phyloP scores from a whole-genome alignment of 1,284 basidiomycete species.

The Lignosus rhinocerotis region DNA sequence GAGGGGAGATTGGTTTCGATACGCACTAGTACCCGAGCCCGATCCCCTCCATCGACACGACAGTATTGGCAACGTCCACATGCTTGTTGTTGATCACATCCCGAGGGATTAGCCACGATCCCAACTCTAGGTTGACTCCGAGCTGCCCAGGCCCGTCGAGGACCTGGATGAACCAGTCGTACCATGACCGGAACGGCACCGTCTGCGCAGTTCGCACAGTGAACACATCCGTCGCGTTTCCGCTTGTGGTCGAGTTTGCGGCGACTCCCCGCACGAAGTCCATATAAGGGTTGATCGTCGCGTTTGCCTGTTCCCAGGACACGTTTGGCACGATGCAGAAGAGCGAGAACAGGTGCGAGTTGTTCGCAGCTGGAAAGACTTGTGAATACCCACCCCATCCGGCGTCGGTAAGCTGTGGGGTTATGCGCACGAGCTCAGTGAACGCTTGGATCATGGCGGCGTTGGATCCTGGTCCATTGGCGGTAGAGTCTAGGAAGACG shows the following conservation, averaged over 20 bases:
- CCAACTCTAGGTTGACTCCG: constrained; percentile 28
- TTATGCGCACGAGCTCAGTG: constrained; percentile 25
- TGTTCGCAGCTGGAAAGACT: not conserved
- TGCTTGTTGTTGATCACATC: constrained; percentile 31
- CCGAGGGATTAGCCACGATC: constrained; percentile 40
- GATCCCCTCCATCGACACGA: constrained; percentile 23
- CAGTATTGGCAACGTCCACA: constrained; percentile 29
- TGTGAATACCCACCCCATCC: constrained; percentile 28
- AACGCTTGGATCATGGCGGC: constrained; percentile 15
- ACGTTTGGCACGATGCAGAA: constrained; percentile 31
- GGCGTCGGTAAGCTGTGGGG: constrained; percentile 23
- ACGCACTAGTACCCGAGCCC: constrained; percentile 20
- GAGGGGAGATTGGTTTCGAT: not conserved
- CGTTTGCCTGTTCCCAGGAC: constrained; percentile 33
- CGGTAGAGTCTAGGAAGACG: constrained; percentile 25
- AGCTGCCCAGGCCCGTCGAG: constrained; percentile 3
- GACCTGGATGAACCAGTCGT: constrained; percentile 25
- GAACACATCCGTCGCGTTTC: constrained; percentile 13
- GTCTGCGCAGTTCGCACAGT: constrained; percentile 7
- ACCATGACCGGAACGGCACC: constrained; percentile 28
- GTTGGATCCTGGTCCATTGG: constrained; percentile 14
- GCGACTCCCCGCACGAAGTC: constrained; percentile 28
- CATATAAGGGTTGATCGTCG: constrained; percentile 35
- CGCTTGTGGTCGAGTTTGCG: constrained; percentile 16
- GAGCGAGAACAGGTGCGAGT: constrained; percentile 10